Conservation (phyloP, 2,329 filamentous ascomycete genomes). For the Aureobasidium leucospermi region DNA sequence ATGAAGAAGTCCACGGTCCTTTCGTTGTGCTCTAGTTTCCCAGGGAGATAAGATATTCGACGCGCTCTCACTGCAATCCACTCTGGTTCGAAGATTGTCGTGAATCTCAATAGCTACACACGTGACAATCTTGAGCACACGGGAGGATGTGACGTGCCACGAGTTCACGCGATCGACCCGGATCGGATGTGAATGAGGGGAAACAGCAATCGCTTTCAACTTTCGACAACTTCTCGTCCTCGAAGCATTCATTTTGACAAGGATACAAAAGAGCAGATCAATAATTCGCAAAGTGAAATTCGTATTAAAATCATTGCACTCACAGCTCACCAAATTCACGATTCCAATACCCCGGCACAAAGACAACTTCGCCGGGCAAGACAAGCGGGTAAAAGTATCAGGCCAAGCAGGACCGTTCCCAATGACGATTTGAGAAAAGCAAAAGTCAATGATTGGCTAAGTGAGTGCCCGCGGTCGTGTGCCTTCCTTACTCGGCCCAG, state of each 20-base stretch:
- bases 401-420: neutral
- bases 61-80: no score
- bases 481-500: neutral
- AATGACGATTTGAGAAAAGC: conserved; percentile 7
- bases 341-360: neutral
- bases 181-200: neutral
- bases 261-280: no score
- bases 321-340: neutral
- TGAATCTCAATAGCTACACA: no score
- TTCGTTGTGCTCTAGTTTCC: no score
- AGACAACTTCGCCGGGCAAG: neutral
- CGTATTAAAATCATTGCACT: neutral
- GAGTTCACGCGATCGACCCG: neutral
- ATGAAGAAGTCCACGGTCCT: no score
- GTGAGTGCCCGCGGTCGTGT: neutral
- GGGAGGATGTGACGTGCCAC: neutral
- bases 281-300: no score
- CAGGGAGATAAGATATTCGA: no score
- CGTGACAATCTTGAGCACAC: no score
- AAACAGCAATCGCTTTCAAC: neutral
- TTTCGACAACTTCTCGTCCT: no score
- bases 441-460: conserved; percentile 3
- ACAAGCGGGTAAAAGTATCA: neutral
- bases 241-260: no score
- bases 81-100: no score